Evolutionary conservation across 768 basidiomycete species (phyloP).

Genomic region (Leccinum barrowsii): DNA sequence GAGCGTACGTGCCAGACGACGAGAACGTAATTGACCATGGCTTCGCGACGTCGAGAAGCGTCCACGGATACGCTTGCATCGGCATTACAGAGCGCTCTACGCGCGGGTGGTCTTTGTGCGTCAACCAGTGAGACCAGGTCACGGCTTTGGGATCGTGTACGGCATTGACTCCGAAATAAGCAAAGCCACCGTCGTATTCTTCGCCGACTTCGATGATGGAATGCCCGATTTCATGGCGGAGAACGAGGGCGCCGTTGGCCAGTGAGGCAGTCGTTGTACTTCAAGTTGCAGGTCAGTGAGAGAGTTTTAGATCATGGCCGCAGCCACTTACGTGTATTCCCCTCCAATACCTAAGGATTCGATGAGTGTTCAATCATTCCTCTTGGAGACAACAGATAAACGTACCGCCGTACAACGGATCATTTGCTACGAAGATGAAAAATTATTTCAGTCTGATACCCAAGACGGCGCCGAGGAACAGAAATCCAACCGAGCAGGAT

Average conservation of each 20-base stretch:
- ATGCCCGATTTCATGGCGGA: conserved; percentile 79
- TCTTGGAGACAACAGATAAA: not conserved
- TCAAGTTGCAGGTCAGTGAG: not conserved
- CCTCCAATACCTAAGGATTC: conserved; percentile 60
- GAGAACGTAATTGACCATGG: conserved; percentile 60
- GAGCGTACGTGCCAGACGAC: conserved; percentile 60
- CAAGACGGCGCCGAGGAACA: conserved; percentile 2
- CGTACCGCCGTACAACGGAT: conserved; percentile 75
- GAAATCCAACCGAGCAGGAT: conserved; percentile 59
- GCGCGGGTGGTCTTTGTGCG: conserved; percentile 34
- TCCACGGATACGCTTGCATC: conserved; percentile 74
- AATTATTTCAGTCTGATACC: conserved; percentile 5
- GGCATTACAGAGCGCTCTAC: conserved; percentile 73
- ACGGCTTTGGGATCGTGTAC: conserved; percentile 41
- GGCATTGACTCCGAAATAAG: conserved; percentile 70
- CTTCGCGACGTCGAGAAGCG: conserved; percentile 55
- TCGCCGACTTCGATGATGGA: conserved; percentile 77
- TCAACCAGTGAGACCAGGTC: conserved; percentile 74
- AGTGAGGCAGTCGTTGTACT: conserved; percentile 75
- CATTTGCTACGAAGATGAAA: conserved; percentile 51
- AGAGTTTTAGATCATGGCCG: not conserved
- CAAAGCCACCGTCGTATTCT: conserved; percentile 78
- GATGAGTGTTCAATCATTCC: not conserved
- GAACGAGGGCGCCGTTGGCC: conserved; percentile 69
- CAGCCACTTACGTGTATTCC: conserved; percentile 57